Percentiles rank a stretch among this genome's conserved stretches.
Evolutionary conservation across 2,329 filamentous ascomycete genomes (phyloP).

Genomic region (Penicillium sclerotigenum): DNA sequence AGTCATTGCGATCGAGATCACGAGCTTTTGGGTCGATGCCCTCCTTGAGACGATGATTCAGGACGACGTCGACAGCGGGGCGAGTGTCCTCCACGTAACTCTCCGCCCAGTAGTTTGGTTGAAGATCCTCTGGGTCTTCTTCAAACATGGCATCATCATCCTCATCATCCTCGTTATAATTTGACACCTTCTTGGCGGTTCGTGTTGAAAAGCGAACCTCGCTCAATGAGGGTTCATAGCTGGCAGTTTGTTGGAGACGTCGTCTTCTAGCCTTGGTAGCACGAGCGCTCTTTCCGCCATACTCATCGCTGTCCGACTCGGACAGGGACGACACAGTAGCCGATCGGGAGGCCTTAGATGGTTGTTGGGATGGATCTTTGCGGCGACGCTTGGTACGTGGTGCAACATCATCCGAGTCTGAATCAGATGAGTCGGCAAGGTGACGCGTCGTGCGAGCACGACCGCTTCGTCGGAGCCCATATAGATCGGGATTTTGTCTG

Average conservation of each 20-base stretch:
- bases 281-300: slow-evolving; percentile 71
- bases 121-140: slow-evolving; percentile 57
- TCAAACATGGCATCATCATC: slow-evolving; percentile 55
- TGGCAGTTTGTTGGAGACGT: slow-evolving; percentile 64
- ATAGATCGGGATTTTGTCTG: slow-evolving; percentile 86
- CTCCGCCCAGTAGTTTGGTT: slow-evolving; percentile 67
- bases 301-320: slow-evolving; percentile 65
- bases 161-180: slow-evolving; percentile 67
- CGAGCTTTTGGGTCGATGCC: slow-evolving; percentile 49
- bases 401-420: slow-evolving; percentile 68
- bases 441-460: slow-evolving; percentile 62
- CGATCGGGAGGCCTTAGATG: slow-evolving; percentile 47
- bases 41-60: slow-evolving; percentile 78
- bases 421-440: slow-evolving; percentile 62
- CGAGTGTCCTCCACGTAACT: slow-evolving; percentile 68
- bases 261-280: slow-evolving; percentile 72
- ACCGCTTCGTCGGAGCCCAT: slow-evolving; percentile 86
- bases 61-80: slow-evolving; percentile 84
- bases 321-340: slow-evolving; percentile 61
- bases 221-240: slow-evolving; percentile 62
- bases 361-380: slow-evolving; percentile 52
- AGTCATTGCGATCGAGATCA: slow-evolving; percentile 60
- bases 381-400: slow-evolving; percentile 48
- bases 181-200: slow-evolving; percentile 71
- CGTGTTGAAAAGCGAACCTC: slow-evolving; percentile 92